These are phyloP conservation scores for Dryas alaskensis DNA, from an alignment of 306 rosid species.

Conservation along the genomic window DNA sequence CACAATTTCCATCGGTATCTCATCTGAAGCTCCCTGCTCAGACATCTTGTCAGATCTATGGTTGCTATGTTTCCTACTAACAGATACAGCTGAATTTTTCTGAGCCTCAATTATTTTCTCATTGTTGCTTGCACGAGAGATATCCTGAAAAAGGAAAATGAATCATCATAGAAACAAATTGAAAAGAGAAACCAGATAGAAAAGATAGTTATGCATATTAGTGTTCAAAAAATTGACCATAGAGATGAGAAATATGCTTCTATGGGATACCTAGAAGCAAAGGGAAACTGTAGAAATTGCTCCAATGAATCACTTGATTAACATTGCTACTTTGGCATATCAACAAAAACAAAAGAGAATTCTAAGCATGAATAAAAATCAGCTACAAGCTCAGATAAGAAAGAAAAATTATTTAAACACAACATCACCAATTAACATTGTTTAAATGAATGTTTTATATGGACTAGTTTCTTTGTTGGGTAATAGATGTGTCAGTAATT, in stretches of 20 bases:
- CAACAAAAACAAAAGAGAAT: background rate
- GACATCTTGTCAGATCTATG: conserved; percentile 41
- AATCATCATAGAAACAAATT: conserved; percentile 13
- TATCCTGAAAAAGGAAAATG: conserved; percentile 51
- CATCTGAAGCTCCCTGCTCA: conserved; percentile 66
- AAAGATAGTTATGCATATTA: background rate
- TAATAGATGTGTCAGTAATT: background rate
- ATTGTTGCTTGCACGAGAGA: conserved; percentile 40
- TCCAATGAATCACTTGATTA: background rate
- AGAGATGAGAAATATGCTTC: background rate
- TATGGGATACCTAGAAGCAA: background rate
- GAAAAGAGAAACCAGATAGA: conserved; percentile 6
- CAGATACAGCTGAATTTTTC: conserved; percentile 32
- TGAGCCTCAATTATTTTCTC: conserved; percentile 41
- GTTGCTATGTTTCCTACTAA: conserved; percentile 39
- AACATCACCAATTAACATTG: background rate
- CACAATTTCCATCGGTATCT: conserved; percentile 89
- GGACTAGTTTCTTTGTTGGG: background rate
- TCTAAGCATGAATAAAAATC: conserved; percentile 1
- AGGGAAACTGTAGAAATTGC: too few relatives aligned
- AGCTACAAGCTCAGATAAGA: background rate
- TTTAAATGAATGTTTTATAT: background rate
- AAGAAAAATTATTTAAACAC: background rate
- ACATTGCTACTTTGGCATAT: conserved; percentile 4
- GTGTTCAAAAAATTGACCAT: conserved; percentile 1